Conservation (phyloP, 78 protist genomes). For the slime mould (Dictyostelium discoideum) region dicty_2.7 NC_007089.4:4208501-4209000, state of each 20-base stretch:
- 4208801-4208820: neutral
- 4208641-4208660: neutral
- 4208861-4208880: neutral
- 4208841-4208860: neutral
- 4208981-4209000: neutral
- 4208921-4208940: neutral
- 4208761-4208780: neutral
- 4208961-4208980: neutral
- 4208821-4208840: too few species aligned
- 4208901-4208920: slow-evolving; percentile 8
- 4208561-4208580: neutral
- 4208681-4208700: neutral
- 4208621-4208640: slow-evolving; percentile 7
- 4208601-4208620: neutral
- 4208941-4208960: neutral
- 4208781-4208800: neutral
- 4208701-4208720: slow-evolving; percentile 8
- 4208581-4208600: slow-evolving; percentile 8
- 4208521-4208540: neutral
- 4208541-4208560: slow-evolving; percentile 34
- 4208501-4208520: neutral
- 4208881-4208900: neutral
- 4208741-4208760: slow-evolving; percentile 33
- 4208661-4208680: neutral
- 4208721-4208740: slow-evolving; percentile 22